Evolutionary conservation across 208 protist genomes (phyloP).

Genomic region (Porcisia deanei): DNA sequence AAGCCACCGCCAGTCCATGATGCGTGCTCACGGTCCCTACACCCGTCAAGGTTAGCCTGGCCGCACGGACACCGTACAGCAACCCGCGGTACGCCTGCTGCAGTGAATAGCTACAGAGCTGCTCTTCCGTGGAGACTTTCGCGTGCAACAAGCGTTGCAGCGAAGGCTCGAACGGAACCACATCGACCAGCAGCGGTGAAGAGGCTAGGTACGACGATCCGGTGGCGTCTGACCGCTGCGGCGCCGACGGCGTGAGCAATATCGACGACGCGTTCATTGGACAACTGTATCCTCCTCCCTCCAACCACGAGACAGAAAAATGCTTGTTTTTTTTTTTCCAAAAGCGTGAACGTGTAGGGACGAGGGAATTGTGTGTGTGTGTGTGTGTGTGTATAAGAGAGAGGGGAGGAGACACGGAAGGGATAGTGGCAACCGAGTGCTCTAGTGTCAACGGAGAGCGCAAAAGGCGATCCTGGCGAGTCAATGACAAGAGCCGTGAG

Average conservation of each 20-base stretch:
- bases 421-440: too few species aligned
- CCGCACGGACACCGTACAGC: constrained; percentile 42
- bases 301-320: not conserved
- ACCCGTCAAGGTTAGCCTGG: constrained; percentile 4
- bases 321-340: too few species aligned
- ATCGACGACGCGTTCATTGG: constrained; percentile 8
- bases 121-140: constrained; percentile 54
- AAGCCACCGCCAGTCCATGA: not conserved
- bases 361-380: too few species aligned
- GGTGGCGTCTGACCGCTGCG: not conserved
- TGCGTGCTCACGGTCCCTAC: too few species aligned
- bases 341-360: not conserved
- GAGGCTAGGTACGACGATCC: not conserved
- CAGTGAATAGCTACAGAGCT: constrained; percentile 69
- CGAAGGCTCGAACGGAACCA: constrained; percentile 56
- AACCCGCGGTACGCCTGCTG: constrained; percentile 72
- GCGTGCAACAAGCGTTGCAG: constrained; percentile 62
- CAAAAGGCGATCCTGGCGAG: too few species aligned
- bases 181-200: constrained; percentile 33
- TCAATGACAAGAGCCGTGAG: too few species aligned
- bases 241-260: constrained; percentile 3
- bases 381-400: too few species aligned
- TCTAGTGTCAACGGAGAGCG: too few species aligned
- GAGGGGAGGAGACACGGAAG: too few species aligned
- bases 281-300: not conserved